These are phyloP conservation scores for Aspergillus sparsus DNA, from an alignment of 495 filamentous ascomycete genomes.

Conservation along the genomic window DNA sequence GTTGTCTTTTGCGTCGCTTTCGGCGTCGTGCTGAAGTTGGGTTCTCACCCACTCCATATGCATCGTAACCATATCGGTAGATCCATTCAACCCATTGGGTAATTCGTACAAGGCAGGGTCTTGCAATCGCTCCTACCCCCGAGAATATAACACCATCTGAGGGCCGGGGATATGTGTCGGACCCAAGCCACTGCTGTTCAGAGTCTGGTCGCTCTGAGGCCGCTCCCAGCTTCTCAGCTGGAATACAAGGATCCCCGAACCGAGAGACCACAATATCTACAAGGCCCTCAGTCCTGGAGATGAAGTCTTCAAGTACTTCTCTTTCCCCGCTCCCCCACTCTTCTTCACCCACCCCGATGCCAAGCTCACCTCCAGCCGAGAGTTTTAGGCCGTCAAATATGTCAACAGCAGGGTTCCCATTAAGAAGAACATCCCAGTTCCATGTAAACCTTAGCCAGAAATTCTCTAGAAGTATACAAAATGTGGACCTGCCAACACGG, in stretches of 20 bases:
- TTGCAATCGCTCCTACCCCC: conserved; percentile 67
- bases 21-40: conserved; percentile 57
- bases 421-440: conserved; percentile 85
- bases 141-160: conserved; percentile 84
- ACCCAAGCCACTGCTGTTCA: conserved; percentile 62
- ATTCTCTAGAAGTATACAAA: conserved; percentile 65
- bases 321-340: conserved; percentile 89
- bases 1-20: conserved; percentile 35
- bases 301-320: conserved; percentile 85
- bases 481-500: conserved; percentile 57
- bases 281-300: conserved; percentile 61
- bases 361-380: conserved; percentile 86
- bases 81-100: conserved; percentile 83
- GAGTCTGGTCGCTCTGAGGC: conserved; percentile 1
- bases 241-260: conserved; percentile 61
- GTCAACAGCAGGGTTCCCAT: conserved; percentile 80
- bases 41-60: conserved; percentile 80
- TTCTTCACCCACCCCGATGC: conserved; percentile 91
- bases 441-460: conserved; percentile 83
- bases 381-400: conserved; percentile 85
- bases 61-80: conserved; percentile 71
- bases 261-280: conserved; percentile 84
- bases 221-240: conserved; percentile 3
- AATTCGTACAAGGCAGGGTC: conserved; percentile 63
- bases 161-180: conserved; percentile 59